A percentile compares a stretch with the other conserved stretches of the same genome.
These are phyloP conservation scores for Vitis hybrid DNA, from an alignment of 177 flowering plant species.

Conservation along the genomic window DNA sequence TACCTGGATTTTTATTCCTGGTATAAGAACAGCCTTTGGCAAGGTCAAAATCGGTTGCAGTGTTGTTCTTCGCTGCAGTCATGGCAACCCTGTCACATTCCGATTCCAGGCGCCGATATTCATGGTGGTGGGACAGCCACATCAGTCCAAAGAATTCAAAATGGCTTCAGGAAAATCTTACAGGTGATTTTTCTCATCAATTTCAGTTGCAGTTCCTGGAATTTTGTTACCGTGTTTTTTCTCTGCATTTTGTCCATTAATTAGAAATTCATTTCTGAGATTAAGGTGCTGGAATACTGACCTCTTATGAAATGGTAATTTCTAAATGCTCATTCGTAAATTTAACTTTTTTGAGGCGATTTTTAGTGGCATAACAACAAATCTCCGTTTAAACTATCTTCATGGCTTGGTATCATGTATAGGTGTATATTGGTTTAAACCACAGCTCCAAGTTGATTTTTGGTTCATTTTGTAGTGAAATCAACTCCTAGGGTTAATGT, in stretches of 20 bases:
- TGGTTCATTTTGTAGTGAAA: too few species aligned
- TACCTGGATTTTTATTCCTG: slow-evolving; percentile 29
- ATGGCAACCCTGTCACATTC: slow-evolving; percentile 59
- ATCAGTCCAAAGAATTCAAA: slow-evolving; percentile 92
- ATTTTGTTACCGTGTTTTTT: neutral
- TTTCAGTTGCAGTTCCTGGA: neutral
- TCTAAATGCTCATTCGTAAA: too few species aligned
- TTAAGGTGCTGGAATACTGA: too few species aligned
- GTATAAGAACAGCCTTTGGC: slow-evolving; percentile 37
- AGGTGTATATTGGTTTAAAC: too few species aligned
- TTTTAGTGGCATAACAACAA: too few species aligned
- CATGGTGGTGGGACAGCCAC: slow-evolving; percentile 99
- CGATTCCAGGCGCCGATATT: slow-evolving; percentile 78
- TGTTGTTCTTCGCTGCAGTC: slow-evolving; percentile 36
- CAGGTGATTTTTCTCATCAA: slow-evolving; percentile 44
- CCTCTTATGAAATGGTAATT: too few species aligned
- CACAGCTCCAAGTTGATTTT: too few species aligned
- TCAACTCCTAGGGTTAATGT: too few species aligned
- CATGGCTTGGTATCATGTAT: too few species aligned
- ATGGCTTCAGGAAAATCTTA: slow-evolving; percentile 97
- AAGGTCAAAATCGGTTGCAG: slow-evolving; percentile 33
- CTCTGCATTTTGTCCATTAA: neutral
- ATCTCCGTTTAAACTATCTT: too few species aligned
- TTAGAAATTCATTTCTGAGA: too few species aligned
- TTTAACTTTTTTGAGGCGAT: too few species aligned